Evolutionary conservation across 164 flowering plant species (phyloP).

Genomic region (Echeveria elegans): DNA sequence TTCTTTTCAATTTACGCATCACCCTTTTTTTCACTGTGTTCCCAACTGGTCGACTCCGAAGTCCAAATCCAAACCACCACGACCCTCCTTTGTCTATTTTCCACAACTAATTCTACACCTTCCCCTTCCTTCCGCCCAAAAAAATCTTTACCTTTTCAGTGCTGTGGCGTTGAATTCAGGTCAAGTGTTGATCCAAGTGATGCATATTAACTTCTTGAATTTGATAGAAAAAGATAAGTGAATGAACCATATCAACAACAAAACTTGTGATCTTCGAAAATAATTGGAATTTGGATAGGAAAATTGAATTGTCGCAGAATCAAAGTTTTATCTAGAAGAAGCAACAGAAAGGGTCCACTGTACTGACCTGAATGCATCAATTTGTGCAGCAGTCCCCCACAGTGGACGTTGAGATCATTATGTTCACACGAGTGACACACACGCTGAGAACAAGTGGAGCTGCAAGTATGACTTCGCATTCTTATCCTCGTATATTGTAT

Average conservation of each 20-base stretch:
- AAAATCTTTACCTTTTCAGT: too few species aligned
- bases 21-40: neutral
- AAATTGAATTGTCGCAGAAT: neutral
- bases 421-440: neutral
- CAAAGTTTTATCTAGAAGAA: neutral
- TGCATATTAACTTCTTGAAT: neutral
- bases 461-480: neutral
- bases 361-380: neutral
- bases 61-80: too few species aligned
- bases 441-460: neutral
- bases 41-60: too few species aligned
- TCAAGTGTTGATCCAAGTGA: neutral
- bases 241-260: neutral
- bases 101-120: too few species aligned
- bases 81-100: too few species aligned
- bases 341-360: neutral
- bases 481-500: neutral
- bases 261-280: neutral
- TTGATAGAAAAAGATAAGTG: neutral
- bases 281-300: neutral
- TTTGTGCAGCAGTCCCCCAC: neutral
- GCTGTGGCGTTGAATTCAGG: neutral
- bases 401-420: neutral
- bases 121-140: too few species aligned
- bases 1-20: too few species aligned